A percentile compares a stretch with the other conserved stretches of the same genome.
These are phyloP conservation scores for Sophora flavescens DNA, from an alignment of 306 rosid genomes.

Conservation along the genomic window DNA sequence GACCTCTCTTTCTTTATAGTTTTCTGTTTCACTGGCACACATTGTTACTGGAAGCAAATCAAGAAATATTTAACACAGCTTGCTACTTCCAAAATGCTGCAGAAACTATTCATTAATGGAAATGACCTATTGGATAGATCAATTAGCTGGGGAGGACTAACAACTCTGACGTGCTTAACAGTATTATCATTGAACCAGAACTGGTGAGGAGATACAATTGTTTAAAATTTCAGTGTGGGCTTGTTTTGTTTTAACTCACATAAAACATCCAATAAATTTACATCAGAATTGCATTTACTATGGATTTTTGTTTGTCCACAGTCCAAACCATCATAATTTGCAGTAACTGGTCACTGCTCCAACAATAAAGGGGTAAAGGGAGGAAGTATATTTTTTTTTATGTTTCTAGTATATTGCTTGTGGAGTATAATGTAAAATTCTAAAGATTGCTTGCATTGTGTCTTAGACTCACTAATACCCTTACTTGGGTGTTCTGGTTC, in stretches of 20 bases:
- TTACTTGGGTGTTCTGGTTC: conserved; percentile 25
- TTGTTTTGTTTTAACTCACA: conserved; percentile 23
- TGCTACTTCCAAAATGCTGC: conserved; percentile 46
- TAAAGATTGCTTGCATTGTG: conserved; percentile 17
- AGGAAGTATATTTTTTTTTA: conserved; percentile 27
- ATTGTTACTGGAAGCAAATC: neutral
- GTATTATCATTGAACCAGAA: conserved; percentile 79
- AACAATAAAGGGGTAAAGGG: neutral
- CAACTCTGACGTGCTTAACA: conserved; percentile 62
- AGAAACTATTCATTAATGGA: conserved; percentile 71
- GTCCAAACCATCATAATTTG: conserved; percentile 20
- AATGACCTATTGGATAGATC: conserved; percentile 66
- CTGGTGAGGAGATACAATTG: conserved; percentile 61
- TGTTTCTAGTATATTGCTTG: neutral
- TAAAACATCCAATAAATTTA: neutral
- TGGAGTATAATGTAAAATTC: conserved; percentile 8
- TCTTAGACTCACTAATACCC: conserved; percentile 18
- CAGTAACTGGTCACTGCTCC: conserved; percentile 13
- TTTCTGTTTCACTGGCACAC: conserved; percentile 25
- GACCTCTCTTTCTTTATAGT: conserved; percentile 34
- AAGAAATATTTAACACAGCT: conserved; percentile 17
- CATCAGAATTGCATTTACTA: conserved; percentile 21
- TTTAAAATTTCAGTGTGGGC: conserved; percentile 35
- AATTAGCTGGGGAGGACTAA: conserved; percentile 78
- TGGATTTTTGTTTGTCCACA: conserved; percentile 8